A percentile compares a stretch with the other conserved stretches of the same genome.
phyloP scores from a whole-genome alignment of 2,329 filamentous ascomycete genomes.

The Elsinoe arachidis region DNA sequence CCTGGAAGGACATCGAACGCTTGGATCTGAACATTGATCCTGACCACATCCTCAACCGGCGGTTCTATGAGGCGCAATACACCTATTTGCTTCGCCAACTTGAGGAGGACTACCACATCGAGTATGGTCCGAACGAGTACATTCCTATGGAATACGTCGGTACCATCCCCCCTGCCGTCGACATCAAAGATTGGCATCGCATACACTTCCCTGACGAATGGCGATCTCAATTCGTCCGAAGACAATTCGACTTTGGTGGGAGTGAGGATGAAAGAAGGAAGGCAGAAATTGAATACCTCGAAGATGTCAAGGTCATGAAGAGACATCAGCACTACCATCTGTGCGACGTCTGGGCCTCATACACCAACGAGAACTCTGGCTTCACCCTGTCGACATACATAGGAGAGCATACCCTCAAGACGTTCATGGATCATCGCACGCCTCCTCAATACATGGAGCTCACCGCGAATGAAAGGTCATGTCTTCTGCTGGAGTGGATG shows the following conservation, averaged over 20 bases:
- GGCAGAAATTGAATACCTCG: slow-evolving; percentile 39
- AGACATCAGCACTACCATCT: slow-evolving; percentile 59
- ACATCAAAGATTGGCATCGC: slow-evolving; percentile 46
- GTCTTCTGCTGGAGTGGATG: slow-evolving; percentile 62
- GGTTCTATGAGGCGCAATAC: slow-evolving; percentile 63
- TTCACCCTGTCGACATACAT: slow-evolving; percentile 61
- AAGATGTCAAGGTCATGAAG: slow-evolving; percentile 52
- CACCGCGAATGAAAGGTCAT: slow-evolving; percentile 50
- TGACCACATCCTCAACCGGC: slow-evolving; percentile 56
- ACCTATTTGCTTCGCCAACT: slow-evolving; percentile 59
- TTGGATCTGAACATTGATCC: slow-evolving; percentile 51
- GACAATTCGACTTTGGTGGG: slow-evolving; percentile 25
- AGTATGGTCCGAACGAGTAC: slow-evolving; percentile 59
- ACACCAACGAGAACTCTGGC: slow-evolving; percentile 53
- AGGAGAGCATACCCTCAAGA: slow-evolving; percentile 57
- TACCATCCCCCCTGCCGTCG: slow-evolving; percentile 43
- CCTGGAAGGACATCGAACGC: slow-evolving; percentile 55
- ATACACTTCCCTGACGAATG: slow-evolving; percentile 56
- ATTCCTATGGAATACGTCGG: slow-evolving; percentile 62
- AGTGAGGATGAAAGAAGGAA: slow-evolving; percentile 31
- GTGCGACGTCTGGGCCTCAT: slow-evolving; percentile 62
- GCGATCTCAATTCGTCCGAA: slow-evolving; percentile 39
- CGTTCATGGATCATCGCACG: slow-evolving; percentile 54
- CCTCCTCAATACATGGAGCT: slow-evolving; percentile 55
- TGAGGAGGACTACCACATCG: slow-evolving; percentile 50